A percentile compares a stretch with the other conserved stretches of the same genome.
Evolutionary conservation across 2,329 filamentous ascomycete species (phyloP).

Genomic region (Trichophyton verrucosum): DNA sequence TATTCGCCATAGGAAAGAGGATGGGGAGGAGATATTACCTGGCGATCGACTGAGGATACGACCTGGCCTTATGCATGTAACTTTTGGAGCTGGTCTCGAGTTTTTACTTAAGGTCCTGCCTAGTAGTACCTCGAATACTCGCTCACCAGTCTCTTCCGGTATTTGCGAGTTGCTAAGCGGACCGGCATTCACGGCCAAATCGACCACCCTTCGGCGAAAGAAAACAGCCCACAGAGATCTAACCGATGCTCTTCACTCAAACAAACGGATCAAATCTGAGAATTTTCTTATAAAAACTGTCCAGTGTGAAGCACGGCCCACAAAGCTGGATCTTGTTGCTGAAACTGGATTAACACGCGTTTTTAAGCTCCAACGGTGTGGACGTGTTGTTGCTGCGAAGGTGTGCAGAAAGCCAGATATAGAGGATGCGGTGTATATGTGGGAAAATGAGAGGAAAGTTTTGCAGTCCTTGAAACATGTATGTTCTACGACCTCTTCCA

Average conservation of each 20-base stretch:
- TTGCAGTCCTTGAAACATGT: neutral
- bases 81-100: constrained; percentile 2
- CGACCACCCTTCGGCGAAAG: neutral
- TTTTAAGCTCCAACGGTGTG: neutral
- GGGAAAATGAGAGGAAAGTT: constrained; percentile 1
- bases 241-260: neutral
- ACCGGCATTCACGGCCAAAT: neutral
- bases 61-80: neutral
- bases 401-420: neutral
- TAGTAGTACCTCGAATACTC: neutral
- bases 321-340: neutral
- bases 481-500: neutral
- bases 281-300: neutral
- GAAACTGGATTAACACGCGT: neutral
- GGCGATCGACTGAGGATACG: neutral
- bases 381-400: neutral
- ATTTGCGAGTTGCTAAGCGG: neutral
- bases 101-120: neutral
- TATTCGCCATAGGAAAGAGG: neutral
- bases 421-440: neutral
- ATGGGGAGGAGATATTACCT: neutral
- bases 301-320: neutral
- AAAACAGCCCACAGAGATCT: neutral
- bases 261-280: neutral
- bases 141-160: neutral